phyloP scores from a whole-genome alignment of 2,329 filamentous ascomycete species.

The Hansfordia pulvinata region DNA sequence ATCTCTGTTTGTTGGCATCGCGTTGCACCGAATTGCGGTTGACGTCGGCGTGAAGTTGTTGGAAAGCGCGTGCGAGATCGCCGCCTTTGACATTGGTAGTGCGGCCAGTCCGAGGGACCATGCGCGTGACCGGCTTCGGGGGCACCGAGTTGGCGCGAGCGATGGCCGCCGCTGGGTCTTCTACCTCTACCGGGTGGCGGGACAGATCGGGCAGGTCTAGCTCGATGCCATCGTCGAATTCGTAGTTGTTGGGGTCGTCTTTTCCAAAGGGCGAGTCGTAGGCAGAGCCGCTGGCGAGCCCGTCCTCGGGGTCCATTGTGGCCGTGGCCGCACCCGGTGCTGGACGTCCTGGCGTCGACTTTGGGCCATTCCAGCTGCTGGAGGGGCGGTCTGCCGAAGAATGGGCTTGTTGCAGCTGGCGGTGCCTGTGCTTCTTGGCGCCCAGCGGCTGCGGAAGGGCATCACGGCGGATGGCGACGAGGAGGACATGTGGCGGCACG shows the following conservation, averaged over 20 bases:
- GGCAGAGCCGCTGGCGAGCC: no score
- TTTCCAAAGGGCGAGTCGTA: background rate
- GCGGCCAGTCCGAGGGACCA: slow-evolving; percentile 28
- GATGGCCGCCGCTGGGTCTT: slow-evolving; percentile 2
- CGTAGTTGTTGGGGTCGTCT: slow-evolving; percentile 1
- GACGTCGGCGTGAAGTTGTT: slow-evolving; percentile 23
- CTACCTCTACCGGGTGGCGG: slow-evolving; percentile 6
- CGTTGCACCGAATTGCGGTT: slow-evolving; percentile 40
- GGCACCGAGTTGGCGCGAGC: no score
- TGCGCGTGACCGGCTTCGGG: slow-evolving; percentile 17
- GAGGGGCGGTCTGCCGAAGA: no score
- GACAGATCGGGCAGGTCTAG: slow-evolving; percentile 14
- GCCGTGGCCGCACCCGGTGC: no score
- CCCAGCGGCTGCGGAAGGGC: slow-evolving; percentile 1
- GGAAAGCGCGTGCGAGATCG: slow-evolving; percentile 30
- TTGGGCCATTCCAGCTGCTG: no score
- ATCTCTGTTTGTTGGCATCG: slow-evolving; percentile 47
- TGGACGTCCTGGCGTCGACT: no score
- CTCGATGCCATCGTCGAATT: slow-evolving; percentile 8
- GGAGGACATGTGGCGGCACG: background rate
- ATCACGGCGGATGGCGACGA: background rate
- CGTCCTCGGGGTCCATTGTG: no score
- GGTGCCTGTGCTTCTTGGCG: no score
- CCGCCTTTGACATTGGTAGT: slow-evolving; percentile 27
- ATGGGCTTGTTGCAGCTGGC: no score